Percentiles rank a stretch among this genome's conserved stretches.
These are phyloP conservation scores for Pyrus betulifolia DNA, from an alignment of 306 rosid genomes.

Conservation along the genomic window DNA sequence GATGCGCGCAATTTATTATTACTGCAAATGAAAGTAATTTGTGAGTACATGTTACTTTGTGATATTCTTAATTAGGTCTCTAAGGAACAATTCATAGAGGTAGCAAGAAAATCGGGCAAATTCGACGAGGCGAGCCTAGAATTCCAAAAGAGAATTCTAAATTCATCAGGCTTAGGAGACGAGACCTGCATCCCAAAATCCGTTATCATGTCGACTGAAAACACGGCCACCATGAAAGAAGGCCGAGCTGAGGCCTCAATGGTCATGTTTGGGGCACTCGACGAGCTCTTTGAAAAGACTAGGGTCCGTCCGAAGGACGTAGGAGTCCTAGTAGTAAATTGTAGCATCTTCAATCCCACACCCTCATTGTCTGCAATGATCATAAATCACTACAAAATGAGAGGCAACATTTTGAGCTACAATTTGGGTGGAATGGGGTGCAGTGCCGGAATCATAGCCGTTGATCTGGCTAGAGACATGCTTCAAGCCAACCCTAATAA, in stretches of 20 bases:
- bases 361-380: slow-evolving; percentile 95
- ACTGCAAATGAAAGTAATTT: not conserved
- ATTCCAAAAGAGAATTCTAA: slow-evolving; percentile 57
- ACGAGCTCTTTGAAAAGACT: slow-evolving; percentile 83
- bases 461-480: slow-evolving; percentile 80
- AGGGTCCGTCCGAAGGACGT: slow-evolving; percentile 74
- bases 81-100: slow-evolving; percentile 60
- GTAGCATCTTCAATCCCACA: slow-evolving; percentile 96
- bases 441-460: slow-evolving; percentile 78
- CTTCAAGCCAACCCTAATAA: slow-evolving; percentile 77
- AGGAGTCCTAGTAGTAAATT: slow-evolving; percentile 74
- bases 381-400: slow-evolving; percentile 94
- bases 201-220: slow-evolving; percentile 41
- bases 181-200: slow-evolving; percentile 76
- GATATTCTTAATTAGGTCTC: slow-evolving; percentile 41
- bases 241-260: slow-evolving; percentile 79
- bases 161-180: slow-evolving; percentile 84
- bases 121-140: slow-evolving; percentile 59
- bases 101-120: slow-evolving; percentile 72
- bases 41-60: not conserved
- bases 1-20: not conserved
- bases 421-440: slow-evolving; percentile 99
- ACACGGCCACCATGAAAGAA: slow-evolving; percentile 82
- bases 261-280: slow-evolving; percentile 91
- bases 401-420: slow-evolving; percentile 85